Evolutionary conservation across 2,329 filamentous ascomycete species (phyloP), one percentile per base, ranked within the genome.

Genomic region (Pseudogymnoascus sp.): DNA sequence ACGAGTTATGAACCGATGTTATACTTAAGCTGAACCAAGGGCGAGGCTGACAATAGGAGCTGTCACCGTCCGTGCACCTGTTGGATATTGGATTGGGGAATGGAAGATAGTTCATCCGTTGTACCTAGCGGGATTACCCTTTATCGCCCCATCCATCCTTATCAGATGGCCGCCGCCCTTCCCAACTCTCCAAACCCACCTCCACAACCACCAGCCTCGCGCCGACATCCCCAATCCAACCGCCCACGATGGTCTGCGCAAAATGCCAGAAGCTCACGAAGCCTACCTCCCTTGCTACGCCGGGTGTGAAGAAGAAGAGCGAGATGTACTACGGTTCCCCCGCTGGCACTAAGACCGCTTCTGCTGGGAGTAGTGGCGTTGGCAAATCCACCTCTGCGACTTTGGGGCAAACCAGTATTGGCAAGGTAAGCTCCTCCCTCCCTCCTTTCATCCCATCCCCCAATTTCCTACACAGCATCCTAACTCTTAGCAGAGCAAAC

Each of bases 261-360:
- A 87, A 85, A 75, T 88, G 85, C 69, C 80, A 85, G 69, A 86
- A 85, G 73, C 79, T 83, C 62, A 76, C 81, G 63, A 84, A 84
- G 73, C 76, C 79, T 62, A 87, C 85, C 12, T 78, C 82, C 11
- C 80, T 88, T 64, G 84, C 83, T 66, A 88, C 85, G 0, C 85
- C 85, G 0, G 82, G 79, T 29, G 85, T 88, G 66, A 88, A 87
- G 75, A 85, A 84, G 76, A 87, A 85, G 78, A 83, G 75, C 70
- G 85, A 88, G 62, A 84, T 87, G 76, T 87, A 87, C 73, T 82
- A 84, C 69, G 85, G 85, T 59, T 87, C 84, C 1, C 75, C 83
- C 5, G 71, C 70, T 5, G 70, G 69, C 57, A 69, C 68, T 6
- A 61, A 61, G 11, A 21, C 59, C 16, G 16, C 59, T 1, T 77